Evolutionary conservation across 495 filamentous ascomycete species (phyloP).

Genomic region (Achaetomiella virescens): DNA sequence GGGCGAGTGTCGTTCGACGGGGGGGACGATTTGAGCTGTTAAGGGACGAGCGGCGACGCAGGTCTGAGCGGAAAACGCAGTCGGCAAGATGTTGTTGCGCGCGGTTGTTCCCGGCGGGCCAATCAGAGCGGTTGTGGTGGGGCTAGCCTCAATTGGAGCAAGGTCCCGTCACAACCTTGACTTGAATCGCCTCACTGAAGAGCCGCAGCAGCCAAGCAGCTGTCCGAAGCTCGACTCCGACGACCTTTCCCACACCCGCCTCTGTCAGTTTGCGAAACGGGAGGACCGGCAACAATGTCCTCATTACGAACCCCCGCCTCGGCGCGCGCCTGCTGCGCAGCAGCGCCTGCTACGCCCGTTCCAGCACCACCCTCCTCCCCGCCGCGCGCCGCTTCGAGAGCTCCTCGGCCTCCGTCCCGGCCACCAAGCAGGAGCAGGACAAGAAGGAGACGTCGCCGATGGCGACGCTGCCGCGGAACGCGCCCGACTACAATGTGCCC

Average conservation of each 20-base stretch:
- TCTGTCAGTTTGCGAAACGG: background rate
- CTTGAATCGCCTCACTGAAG: constrained; percentile 10
- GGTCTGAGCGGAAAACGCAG: constrained; percentile 23
- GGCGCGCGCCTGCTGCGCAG: constrained; percentile 42
- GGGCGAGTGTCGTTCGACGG: constrained; percentile 17
- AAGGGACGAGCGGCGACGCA: constrained; percentile 8
- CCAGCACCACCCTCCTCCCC: constrained; percentile 32
- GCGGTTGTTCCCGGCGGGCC: constrained; percentile 26
- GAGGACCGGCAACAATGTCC: constrained; percentile 26
- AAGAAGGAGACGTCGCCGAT: constrained; percentile 27
- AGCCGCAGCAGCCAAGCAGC: background rate
- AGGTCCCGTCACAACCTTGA: constrained; percentile 8
- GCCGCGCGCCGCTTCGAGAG: constrained; percentile 44
- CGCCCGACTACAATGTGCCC: constrained; percentile 72
- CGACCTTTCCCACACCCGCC: background rate
- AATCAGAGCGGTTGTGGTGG: constrained; percentile 20
- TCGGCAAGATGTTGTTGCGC: constrained; percentile 32
- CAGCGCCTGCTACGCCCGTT: constrained; percentile 31
- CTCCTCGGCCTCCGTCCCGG: constrained; percentile 27
- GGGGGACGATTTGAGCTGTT: constrained; percentile 25
- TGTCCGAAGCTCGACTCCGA: background rate
- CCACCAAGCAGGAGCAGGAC: constrained; percentile 20
- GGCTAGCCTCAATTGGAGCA: constrained; percentile 7
- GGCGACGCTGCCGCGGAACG: constrained; percentile 45
- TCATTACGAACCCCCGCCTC: constrained; percentile 35